Evolutionary conservation across 495 filamentous ascomycete species (phyloP).

Genomic region (Tricharina praecox): DNA sequence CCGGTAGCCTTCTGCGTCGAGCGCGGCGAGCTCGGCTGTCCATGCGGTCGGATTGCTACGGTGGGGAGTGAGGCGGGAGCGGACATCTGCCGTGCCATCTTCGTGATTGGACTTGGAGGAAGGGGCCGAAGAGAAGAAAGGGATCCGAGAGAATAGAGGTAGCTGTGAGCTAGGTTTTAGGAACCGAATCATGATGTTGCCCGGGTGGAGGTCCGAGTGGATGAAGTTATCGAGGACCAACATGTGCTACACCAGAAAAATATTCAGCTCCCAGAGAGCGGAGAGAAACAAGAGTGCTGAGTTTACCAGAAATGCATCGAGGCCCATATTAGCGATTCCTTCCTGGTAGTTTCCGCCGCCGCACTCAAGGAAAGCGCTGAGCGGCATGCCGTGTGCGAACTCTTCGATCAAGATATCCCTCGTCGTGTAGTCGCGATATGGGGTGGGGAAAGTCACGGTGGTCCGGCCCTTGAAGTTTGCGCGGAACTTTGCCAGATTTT

Average conservation of each 20-base stretch:
- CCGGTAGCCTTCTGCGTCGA: constrained; percentile 81
- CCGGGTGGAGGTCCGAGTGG: constrained; percentile 94
- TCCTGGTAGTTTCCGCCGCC: constrained; percentile 85
- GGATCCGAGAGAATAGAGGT: constrained; percentile 36
- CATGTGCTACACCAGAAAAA: constrained; percentile 43
- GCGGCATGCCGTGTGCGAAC: constrained; percentile 82
- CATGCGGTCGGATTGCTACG: constrained; percentile 46
- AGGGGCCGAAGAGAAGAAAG: constrained; percentile 24
- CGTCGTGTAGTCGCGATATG: constrained; percentile 79
- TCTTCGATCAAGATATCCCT: constrained; percentile 88
- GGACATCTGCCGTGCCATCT: constrained; percentile 79
- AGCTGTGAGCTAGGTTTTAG: constrained; percentile 59
- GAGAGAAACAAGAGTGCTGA: constrained; percentile 7
- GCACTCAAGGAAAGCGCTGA: constrained; percentile 74
- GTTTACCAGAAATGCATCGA: constrained; percentile 71
- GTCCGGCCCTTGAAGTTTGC: constrained; percentile 75
- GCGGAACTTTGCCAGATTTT: constrained; percentile 78
- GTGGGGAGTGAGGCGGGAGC: constrained; percentile 53
- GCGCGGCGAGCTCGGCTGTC: constrained; percentile 50
- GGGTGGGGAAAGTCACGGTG: constrained; percentile 91
- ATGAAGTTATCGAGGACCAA: constrained; percentile 95
- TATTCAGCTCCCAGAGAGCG: background rate
- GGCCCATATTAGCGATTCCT: constrained; percentile 86
- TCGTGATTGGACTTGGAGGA: constrained; percentile 34
- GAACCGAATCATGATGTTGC: constrained; percentile 99